phyloP scores from a whole-genome alignment of 2,329 filamentous ascomycete species.

The Chrysosporium keratinophilum region DNA sequence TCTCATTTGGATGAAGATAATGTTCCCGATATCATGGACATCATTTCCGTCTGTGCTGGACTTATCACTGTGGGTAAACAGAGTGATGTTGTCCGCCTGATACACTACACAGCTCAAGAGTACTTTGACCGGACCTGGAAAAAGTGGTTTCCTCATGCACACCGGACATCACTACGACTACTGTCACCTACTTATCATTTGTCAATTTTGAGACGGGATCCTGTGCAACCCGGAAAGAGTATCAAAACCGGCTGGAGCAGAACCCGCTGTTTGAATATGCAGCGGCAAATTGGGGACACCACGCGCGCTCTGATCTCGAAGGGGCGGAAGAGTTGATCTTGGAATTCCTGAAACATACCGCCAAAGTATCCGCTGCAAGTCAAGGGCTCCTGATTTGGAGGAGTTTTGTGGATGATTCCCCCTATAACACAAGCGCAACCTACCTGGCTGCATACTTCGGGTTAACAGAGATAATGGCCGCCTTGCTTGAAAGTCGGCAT shows the following conservation, averaged over 20 bases:
- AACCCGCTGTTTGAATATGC: conserved; percentile 24
- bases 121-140: conserved; percentile 34
- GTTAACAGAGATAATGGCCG: conserved; percentile 7
- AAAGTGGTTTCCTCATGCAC: conserved; percentile 19
- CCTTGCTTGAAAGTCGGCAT: conserved; percentile 14
- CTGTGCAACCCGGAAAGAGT: conserved; percentile 15
- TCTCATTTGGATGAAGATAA: conserved; percentile 22
- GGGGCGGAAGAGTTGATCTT: neutral
- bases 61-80: conserved; percentile 19
- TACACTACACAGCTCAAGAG: conserved; percentile 41
- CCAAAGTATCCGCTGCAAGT: neutral
- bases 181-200: conserved; percentile 26
- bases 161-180: conserved; percentile 20
- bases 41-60: conserved; percentile 20
- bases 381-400: neutral
- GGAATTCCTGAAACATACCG: neutral
- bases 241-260: conserved; percentile 15
- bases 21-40: conserved; percentile 14
- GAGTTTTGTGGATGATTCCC: neutral
- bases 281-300: conserved; percentile 21
- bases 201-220: conserved; percentile 18
- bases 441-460: conserved; percentile 23
- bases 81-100: conserved; percentile 18
- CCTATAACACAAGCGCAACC: conserved; percentile 17
- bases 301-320: conserved; percentile 9